These are phyloP conservation scores for Uronychia binucleata DNA, from an alignment of 73 alveolate species.

Conservation along the genomic window DNA sequence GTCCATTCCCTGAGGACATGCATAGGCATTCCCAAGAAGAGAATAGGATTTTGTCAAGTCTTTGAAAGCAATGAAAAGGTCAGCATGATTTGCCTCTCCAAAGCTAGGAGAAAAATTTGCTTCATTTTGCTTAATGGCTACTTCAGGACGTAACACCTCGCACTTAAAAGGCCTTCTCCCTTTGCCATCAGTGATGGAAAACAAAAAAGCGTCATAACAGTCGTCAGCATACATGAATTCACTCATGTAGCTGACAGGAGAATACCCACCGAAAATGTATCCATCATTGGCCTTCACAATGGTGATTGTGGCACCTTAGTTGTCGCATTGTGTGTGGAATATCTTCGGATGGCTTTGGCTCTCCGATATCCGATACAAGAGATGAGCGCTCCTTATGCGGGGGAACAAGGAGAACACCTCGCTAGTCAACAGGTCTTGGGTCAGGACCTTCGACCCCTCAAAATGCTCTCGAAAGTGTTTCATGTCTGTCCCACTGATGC, in stretches of 20 bases:
- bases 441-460: slow-evolving; percentile 40
- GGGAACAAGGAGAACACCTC: slow-evolving; percentile 54
- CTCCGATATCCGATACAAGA: slow-evolving; percentile 48
- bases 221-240: slow-evolving; percentile 38
- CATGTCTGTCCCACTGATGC: slow-evolving; percentile 9
- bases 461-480: slow-evolving; percentile 4
- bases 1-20: slow-evolving; percentile 59
- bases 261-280: slow-evolving; percentile 69
- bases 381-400: slow-evolving; percentile 52
- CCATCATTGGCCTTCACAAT: slow-evolving; percentile 56
- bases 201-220: slow-evolving; percentile 69
- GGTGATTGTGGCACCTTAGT: slow-evolving; percentile 65
- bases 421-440: slow-evolving; percentile 9
- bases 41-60: slow-evolving; percentile 71
- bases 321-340: slow-evolving; percentile 61
- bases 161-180: slow-evolving; percentile 68
- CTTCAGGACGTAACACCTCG: slow-evolving; percentile 40
- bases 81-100: slow-evolving; percentile 85
- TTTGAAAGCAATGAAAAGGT: slow-evolving; percentile 78
- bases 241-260: slow-evolving; percentile 55
- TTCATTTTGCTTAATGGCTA: slow-evolving; percentile 82
- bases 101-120: slow-evolving; percentile 78
- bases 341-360: slow-evolving; percentile 57
- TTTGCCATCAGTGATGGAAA: slow-evolving; percentile 56
- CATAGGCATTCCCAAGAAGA: slow-evolving; percentile 73